These are phyloP conservation scores for Lipomyces starkeyi DNA, from an alignment of 805 yeast genomes.

Conservation along the genomic window DNA sequence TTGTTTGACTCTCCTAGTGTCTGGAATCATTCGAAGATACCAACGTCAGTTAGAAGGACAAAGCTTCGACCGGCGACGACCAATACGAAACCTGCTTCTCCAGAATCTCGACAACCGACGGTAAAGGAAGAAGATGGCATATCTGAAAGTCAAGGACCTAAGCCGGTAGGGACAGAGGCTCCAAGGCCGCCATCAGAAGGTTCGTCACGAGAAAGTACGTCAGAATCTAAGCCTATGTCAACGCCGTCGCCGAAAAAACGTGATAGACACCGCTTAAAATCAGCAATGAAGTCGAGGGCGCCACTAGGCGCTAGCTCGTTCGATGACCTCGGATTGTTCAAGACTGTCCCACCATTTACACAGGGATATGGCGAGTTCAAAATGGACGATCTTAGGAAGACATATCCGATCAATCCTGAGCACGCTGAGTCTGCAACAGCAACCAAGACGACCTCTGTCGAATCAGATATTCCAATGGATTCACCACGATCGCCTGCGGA, in stretches of 20 bases:
- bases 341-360: conserved; percentile 41
- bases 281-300: not conserved
- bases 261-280: conserved; percentile 8
- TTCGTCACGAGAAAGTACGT: not conserved
- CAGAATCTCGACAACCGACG: not conserved
- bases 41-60: not conserved
- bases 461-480: conserved; percentile 26
- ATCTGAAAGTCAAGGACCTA: not conserved
- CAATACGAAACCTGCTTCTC: not conserved
- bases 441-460: not conserved
- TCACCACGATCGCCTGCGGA: conserved; percentile 16
- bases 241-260: conserved; percentile 22
- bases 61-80: not conserved
- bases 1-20: not conserved
- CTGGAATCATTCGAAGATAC: not conserved
- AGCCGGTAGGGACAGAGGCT: not conserved
- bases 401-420: conserved; percentile 13
- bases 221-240: not conserved
- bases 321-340: conserved; percentile 13
- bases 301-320: conserved; percentile 1
- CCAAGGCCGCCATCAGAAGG: not conserved
- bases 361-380: conserved; percentile 43
- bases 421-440: not conserved
- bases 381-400: conserved; percentile 38
- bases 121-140: not conserved